phyloP scores from a whole-genome alignment of 208 protist genomes.

The Angomonas ambiguus region DNA sequence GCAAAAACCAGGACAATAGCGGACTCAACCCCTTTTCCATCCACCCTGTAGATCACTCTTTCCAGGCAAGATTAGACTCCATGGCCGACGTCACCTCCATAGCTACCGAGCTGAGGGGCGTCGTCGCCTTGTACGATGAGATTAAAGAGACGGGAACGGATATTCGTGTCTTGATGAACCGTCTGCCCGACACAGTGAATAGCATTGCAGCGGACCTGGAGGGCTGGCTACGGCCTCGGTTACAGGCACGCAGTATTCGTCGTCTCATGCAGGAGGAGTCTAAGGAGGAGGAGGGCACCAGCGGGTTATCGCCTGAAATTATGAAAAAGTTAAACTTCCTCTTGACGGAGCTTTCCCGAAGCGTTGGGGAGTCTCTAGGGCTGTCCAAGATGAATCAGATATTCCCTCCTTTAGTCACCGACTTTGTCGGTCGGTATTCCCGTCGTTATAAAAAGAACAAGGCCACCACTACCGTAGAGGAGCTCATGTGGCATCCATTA shows the following conservation, averaged over 20 bases:
- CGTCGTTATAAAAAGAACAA: constrained; percentile 18
- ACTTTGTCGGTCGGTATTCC: constrained; percentile 26
- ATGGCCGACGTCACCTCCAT: background rate
- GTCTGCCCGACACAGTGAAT: constrained; percentile 28
- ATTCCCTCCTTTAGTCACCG: constrained; percentile 17
- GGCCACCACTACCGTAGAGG: background rate
- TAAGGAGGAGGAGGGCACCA: constrained; percentile 9
- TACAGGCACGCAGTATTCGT: background rate
- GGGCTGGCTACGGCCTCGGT: constrained; percentile 11
- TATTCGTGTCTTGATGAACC: constrained; percentile 31
- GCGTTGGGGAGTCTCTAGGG: constrained; percentile 31
- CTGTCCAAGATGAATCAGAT: constrained; percentile 20
- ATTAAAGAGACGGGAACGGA: constrained; percentile 30
- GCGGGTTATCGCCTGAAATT: constrained; percentile 10
- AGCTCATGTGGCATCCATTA: constrained; percentile 19
- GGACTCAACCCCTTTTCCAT: too few relatives aligned
- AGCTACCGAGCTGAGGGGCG: constrained; percentile 11
- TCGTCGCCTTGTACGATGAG: constrained; percentile 44
- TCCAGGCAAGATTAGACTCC: background rate
- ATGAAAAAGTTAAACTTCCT: constrained; percentile 20
- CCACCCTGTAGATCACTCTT: too few relatives aligned
- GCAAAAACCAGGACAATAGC: too few relatives aligned
- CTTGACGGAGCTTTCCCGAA: constrained; percentile 19
- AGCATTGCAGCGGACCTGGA: constrained; percentile 18
- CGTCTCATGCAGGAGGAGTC: background rate